Evolutionary conservation across 495 filamentous ascomycete species (phyloP).

Genomic region (Achaetomiella virescens): DNA sequence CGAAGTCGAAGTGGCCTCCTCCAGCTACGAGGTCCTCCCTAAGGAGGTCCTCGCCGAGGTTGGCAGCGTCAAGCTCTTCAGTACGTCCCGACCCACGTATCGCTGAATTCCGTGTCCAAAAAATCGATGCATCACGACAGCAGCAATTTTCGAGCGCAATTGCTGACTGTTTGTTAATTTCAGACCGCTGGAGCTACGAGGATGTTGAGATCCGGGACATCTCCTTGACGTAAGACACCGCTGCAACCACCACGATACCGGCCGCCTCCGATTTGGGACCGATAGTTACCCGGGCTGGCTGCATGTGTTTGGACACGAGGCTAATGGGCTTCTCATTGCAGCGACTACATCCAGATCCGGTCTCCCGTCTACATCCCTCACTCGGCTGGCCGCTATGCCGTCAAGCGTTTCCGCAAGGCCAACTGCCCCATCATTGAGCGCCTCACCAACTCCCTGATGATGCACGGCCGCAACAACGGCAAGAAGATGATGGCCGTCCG

Average conservation of each 20-base stretch:
- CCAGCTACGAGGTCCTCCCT: conserved; percentile 75
- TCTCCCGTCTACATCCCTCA: conserved; percentile 97
- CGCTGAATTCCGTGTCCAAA: conserved; percentile 34
- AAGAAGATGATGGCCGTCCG: conserved; percentile 99
- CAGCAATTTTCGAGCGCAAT: conserved; percentile 5
- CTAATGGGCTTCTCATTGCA: conserved; percentile 50
- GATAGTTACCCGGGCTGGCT: conserved; percentile 5
- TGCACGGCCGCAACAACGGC: conserved; percentile 99
- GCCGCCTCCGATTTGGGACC: neutral
- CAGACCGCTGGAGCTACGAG: conserved; percentile 71
- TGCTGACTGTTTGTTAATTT: conserved; percentile 27
- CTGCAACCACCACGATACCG: neutral
- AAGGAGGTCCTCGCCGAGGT: conserved; percentile 89
- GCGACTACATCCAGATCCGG: conserved; percentile 99
- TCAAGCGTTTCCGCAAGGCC: conserved; percentile 99
- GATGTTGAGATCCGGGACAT: conserved; percentile 99
- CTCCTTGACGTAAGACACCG: conserved; percentile 85
- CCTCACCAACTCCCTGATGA: conserved; percentile 99
- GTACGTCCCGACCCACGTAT: conserved; percentile 28
- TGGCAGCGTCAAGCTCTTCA: conserved; percentile 96
- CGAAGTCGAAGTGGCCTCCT: conserved; percentile 81
- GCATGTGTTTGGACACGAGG: conserved; percentile 11
- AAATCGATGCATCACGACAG: conserved; percentile 9
- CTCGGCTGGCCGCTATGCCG: conserved; percentile 96
- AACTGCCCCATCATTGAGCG: conserved; percentile 99